Evolutionary conservation across 495 filamentous ascomycete species (phyloP).

Genomic region (Parathielavia hyrcaniae): DNA sequence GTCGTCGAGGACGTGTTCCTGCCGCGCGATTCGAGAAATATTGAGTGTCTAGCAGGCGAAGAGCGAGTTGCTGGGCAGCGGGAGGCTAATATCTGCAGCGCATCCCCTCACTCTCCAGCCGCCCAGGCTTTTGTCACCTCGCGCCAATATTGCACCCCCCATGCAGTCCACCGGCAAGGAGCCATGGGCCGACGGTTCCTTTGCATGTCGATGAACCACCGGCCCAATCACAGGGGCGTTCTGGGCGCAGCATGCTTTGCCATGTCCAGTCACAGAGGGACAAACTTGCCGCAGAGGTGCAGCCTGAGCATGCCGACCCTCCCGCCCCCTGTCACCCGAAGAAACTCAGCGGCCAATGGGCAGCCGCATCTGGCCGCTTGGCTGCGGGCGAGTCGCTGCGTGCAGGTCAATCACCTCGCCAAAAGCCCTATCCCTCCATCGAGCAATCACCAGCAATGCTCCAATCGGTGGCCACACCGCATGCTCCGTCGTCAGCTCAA

Average conservation of each 20-base stretch:
- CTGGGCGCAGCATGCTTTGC: constrained; percentile 19
- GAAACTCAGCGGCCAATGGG: constrained; percentile 24
- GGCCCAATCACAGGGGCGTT: constrained; percentile 28
- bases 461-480: constrained; percentile 15
- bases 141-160: constrained; percentile 22
- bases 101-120: constrained; percentile 29
- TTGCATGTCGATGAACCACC: constrained; percentile 18
- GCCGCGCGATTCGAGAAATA: neutral
- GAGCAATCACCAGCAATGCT: constrained; percentile 14
- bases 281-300: constrained; percentile 19
- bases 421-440: constrained; percentile 11
- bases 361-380: constrained; percentile 23
- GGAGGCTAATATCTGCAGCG: constrained; percentile 31
- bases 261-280: constrained; percentile 25
- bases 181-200: constrained; percentile 7
- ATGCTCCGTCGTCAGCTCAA: neutral
- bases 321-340: constrained; percentile 28
- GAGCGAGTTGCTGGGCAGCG: constrained; percentile 18
- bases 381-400: constrained; percentile 29
- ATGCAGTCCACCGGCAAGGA: constrained; percentile 2
- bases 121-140: constrained; percentile 24
- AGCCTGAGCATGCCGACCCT: constrained; percentile 29
- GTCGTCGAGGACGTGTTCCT: constrained; percentile 2
- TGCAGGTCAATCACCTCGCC: constrained; percentile 21
- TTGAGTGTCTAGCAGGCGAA: constrained; percentile 6